These are phyloP conservation scores for Sporothrix humicola DNA, from an alignment of 2,329 filamentous ascomycete genomes.

Conservation along the genomic window DNA sequence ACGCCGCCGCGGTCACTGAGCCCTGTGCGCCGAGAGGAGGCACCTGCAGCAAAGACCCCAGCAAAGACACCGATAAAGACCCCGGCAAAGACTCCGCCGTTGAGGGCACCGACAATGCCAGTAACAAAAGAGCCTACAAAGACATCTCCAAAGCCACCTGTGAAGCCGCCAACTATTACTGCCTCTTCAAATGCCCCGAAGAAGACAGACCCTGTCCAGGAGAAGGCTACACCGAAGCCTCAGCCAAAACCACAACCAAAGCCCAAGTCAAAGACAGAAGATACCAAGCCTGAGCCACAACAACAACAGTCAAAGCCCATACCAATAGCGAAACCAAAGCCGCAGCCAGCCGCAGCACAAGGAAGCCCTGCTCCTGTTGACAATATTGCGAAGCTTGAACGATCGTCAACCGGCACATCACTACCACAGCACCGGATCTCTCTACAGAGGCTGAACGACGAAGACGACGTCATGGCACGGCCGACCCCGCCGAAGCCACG, in stretches of 20 bases:
- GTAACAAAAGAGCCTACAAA: neutral
- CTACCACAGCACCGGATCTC: conserved; percentile 17
- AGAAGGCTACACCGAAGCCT: neutral
- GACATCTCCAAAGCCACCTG: neutral
- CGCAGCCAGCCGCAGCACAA: neutral
- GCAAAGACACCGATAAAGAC: conserved; percentile 1
- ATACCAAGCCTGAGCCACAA: neutral
- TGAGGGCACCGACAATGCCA: neutral
- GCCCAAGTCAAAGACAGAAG: neutral
- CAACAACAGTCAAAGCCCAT: neutral
- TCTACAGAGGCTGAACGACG: conserved; percentile 29
- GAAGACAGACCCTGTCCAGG: no score
- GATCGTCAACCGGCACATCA: neutral
- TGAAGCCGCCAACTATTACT: neutral
- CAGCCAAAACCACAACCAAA: conserved; percentile 5
- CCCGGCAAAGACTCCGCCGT: neutral
- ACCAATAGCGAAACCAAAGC: neutral
- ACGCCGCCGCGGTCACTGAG: conserved; percentile 45
- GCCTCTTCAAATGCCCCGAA: neutral
- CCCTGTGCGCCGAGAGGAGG: conserved; percentile 33
- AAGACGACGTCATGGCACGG: conserved; percentile 24
- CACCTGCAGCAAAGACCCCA: neutral
- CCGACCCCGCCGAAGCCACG: conserved; percentile 24
- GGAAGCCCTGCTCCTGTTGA: neutral
- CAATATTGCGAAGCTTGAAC: neutral